Evolutionary conservation across 2,329 filamentous ascomycete genomes (phyloP), one percentile per base, ranked within the genome.

Genomic region (Stagonosporopsis rhizophila): DNA sequence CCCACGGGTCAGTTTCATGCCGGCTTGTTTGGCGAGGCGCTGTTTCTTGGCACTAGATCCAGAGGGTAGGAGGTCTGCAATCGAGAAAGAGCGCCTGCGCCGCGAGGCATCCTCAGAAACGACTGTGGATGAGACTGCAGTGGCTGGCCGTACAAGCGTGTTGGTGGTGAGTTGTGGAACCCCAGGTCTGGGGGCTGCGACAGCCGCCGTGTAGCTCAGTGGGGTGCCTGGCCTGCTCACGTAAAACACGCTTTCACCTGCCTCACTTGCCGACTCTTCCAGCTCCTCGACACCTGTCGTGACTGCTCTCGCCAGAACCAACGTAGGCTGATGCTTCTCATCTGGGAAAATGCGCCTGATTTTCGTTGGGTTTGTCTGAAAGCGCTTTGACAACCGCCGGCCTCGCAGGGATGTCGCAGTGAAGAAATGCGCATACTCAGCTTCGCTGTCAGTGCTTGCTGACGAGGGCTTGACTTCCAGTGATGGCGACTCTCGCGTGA

Each of bases 21-120:
- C 47, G 27, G 47, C 22, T 23, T 46, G 53, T 52, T 56, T 52
- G 49, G 65, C 66, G 52, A 69, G 59, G 48, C 68, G 68, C 68
- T 68, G 63, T 68, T 77, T 71, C 67, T 74, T 79, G 76, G 61
- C 75, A 59, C 66, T 73, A 53, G 69, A 74, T 47, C 67, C 74
- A 48, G 69, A 70, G 47, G 72, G 75, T 52, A 78, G 72, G 41
- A 79, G 71, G 60, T 82, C 79, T 49, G 75, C 73, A 53, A 83
- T 77, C 23, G 82, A 83, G 74, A 84, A 83, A 54, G 82, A 82
- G 48, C 80, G 78, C 53, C 77, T 73, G 19, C 78, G 71, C 57
- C 69, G 70, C 52, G 69, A 60, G 48, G 68, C 64, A 57, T 73
- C 64, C 47, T 68, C 64, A 42, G 62, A 42, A 44, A 55, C 40